phyloP scores from a whole-genome alignment of 2,329 filamentous ascomycete species.

The Aspergillus alliaceus region DNA sequence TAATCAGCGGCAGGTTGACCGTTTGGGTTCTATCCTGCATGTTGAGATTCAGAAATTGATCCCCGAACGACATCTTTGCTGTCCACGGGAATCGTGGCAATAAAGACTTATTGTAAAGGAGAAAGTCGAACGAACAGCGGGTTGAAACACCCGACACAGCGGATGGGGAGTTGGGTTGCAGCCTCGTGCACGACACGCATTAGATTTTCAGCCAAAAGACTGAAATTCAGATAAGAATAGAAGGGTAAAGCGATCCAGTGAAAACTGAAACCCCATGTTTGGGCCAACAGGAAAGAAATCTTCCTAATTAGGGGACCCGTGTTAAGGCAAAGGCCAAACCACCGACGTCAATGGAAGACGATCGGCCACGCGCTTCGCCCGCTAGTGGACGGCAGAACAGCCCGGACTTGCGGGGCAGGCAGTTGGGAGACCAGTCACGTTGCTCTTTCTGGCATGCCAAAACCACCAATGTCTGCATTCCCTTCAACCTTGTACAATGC shows the following conservation, averaged over 20 bases:
- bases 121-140: background rate
- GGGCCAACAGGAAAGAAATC: background rate
- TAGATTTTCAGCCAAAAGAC: background rate
- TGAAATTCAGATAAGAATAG: background rate
- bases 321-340: background rate
- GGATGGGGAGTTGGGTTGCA: background rate
- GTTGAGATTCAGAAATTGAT: constrained; percentile 24
- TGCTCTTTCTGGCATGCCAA: background rate
- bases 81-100: background rate
- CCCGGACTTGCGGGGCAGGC: background rate
- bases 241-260: background rate
- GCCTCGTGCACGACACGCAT: background rate
- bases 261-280: background rate
- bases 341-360: constrained; percentile 1
- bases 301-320: background rate
- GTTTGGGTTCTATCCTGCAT: constrained; percentile 16
- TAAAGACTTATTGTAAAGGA: background rate
- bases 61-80: constrained; percentile 19
- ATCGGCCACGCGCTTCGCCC: background rate
- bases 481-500: background rate
- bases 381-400: background rate
- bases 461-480: background rate
- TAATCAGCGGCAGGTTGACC: constrained; percentile 18
- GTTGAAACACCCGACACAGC: background rate
- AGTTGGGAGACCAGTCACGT: background rate